Conservation (phyloP, 2,329 filamentous ascomycete species). For the Calonectria pteridis region DNA sequence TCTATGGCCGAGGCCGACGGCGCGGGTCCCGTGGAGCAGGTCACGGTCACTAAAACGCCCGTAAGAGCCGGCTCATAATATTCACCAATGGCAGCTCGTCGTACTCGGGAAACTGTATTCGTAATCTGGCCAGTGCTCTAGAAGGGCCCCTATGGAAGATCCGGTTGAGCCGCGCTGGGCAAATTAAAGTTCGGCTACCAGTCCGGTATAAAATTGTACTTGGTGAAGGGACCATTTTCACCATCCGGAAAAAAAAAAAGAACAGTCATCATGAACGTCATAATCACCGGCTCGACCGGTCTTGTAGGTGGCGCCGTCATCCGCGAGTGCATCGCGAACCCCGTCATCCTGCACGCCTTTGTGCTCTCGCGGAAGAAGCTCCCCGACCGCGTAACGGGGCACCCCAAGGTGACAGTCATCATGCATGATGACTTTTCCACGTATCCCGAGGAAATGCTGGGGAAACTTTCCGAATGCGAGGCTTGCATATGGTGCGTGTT, state of each 20-base stretch:
- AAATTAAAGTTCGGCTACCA: not conserved
- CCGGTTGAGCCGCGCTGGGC: not conserved
- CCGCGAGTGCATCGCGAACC: not conserved
- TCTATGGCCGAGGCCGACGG: not conserved
- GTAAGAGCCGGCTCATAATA: not conserved
- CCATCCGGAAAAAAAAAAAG: not conserved
- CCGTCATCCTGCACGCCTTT: not conserved
- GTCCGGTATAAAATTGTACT: not conserved
- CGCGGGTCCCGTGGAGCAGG: not conserved
- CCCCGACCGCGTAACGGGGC: not conserved
- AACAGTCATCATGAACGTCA: not conserved
- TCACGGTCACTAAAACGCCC: not conserved
- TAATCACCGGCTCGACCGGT: constrained; percentile 1
- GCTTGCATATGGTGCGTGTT: not conserved
- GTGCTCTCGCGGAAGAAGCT: not conserved
- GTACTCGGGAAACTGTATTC: not conserved
- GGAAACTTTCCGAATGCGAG: not conserved
- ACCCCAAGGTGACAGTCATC: not conserved
- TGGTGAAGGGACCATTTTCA: not conserved
- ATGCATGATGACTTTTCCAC: not conserved
- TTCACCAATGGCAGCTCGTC: not conserved
- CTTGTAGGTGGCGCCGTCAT: not conserved
- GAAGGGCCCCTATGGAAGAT: not conserved
- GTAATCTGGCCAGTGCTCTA: not conserved
- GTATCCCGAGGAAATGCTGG: not conserved